Conservation (phyloP, 139 green algal species). For the Chlorella vulgaris region DNA sequence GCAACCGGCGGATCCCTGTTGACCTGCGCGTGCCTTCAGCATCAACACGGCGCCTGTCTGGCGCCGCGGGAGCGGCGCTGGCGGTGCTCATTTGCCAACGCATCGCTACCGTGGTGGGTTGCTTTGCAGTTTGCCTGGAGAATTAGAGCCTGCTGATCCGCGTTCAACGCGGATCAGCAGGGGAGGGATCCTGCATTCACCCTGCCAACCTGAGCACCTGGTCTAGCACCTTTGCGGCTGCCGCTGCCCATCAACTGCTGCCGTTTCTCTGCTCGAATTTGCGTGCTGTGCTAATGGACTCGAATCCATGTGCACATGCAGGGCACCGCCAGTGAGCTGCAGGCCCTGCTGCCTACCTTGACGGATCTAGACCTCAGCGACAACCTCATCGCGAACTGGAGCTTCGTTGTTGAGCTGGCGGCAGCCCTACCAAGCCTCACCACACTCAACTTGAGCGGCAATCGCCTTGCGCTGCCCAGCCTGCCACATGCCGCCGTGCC, state of each 20-base stretch:
- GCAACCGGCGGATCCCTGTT: conserved; percentile 54
- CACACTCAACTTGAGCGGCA: conserved; percentile 66
- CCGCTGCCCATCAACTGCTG: too few species aligned
- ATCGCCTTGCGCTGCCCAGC: conserved; percentile 50
- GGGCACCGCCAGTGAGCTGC: not conserved
- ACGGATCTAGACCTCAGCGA: conserved; percentile 67
- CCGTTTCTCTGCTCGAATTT: not conserved
- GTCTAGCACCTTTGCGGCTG: too few species aligned
- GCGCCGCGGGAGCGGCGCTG: not conserved
- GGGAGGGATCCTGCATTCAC: too few species aligned
- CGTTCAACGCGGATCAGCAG: not conserved
- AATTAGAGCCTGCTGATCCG: not conserved
- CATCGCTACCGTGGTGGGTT: conserved; percentile 13
- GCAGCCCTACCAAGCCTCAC: conserved; percentile 40
- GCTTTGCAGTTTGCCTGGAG: not conserved
- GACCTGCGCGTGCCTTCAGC: conserved; percentile 48
- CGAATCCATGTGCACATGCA: not conserved
- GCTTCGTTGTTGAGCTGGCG: conserved; percentile 28
- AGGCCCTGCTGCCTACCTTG: not conserved
- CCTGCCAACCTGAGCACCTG: too few species aligned
- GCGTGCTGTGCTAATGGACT: not conserved
- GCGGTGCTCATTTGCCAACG: not conserved
- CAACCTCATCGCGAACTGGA: conserved; percentile 77
- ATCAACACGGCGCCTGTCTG: not conserved
- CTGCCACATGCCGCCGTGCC: not conserved